Evolutionary conservation across 208 protist species (phyloP).

Genomic region (Leishmania braziliensis): DNA sequence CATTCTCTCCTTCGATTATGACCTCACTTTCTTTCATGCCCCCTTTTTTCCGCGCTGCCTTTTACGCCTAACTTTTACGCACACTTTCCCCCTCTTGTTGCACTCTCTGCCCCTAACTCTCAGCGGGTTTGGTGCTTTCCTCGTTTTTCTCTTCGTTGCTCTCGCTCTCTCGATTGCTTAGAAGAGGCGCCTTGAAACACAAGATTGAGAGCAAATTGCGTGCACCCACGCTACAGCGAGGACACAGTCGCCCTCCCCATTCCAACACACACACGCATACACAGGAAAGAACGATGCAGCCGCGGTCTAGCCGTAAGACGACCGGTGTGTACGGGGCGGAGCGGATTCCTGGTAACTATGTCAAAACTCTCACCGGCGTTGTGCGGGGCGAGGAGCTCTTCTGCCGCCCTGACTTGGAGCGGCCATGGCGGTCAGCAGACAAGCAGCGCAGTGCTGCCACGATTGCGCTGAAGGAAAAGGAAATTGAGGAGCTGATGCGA

Average conservation of each 20-base stretch:
- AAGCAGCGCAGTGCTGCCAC: slow-evolving; percentile 49
- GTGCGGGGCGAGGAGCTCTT: slow-evolving; percentile 87
- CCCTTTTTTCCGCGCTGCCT: background rate
- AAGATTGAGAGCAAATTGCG: background rate
- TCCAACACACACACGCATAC: background rate
- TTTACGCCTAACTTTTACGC: background rate
- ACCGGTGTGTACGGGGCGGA: slow-evolving; percentile 78
- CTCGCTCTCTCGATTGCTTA: background rate
- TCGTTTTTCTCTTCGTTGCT: background rate
- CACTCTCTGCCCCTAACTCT: background rate
- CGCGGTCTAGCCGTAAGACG: slow-evolving; percentile 22
- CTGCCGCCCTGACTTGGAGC: slow-evolving; percentile 82
- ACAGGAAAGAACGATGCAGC: slow-evolving; percentile 13
- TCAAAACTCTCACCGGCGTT: slow-evolving; percentile 75
- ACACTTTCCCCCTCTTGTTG: background rate
- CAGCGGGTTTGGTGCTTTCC: background rate
- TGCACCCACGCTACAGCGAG: background rate
- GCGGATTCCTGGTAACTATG: slow-evolving; percentile 66
- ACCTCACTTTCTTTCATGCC: background rate
- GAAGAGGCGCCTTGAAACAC: background rate
- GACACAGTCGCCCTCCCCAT: background rate
- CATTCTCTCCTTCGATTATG: background rate
- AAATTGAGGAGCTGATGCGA: slow-evolving; percentile 88
- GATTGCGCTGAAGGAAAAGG: slow-evolving; percentile 84
- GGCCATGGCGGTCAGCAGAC: slow-evolving; percentile 74